Conservation (phyloP, 805 yeast genomes). For the Kurtzmaniella fragi region DNA sequence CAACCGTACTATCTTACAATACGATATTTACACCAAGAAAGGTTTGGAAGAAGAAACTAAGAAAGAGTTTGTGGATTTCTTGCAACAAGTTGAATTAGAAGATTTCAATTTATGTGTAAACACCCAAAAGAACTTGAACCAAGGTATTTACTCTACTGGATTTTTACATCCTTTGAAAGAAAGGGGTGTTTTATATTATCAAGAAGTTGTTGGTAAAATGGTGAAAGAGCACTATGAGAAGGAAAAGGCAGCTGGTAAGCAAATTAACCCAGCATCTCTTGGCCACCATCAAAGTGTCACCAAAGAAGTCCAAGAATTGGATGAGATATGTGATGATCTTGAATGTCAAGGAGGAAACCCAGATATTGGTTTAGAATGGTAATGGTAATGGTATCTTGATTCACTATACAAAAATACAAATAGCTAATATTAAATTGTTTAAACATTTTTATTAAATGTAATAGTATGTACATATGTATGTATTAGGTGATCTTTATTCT, state of each 20-base stretch:
- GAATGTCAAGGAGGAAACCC: constrained; percentile 47
- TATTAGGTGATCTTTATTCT: too few species aligned
- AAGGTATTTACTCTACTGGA: constrained; percentile 56
- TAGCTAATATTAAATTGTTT: too few species aligned
- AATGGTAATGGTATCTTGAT: background rate
- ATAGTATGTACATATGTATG: too few species aligned
- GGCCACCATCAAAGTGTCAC: constrained; percentile 32
- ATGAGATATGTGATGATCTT: constrained; percentile 43
- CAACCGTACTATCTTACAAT: constrained; percentile 51
- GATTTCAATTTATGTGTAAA: constrained; percentile 55
- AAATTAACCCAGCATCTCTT: constrained; percentile 48
- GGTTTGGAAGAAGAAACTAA: constrained; percentile 48
- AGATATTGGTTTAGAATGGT: constrained; percentile 1
- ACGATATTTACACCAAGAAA: constrained; percentile 57
- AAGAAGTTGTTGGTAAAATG: constrained; percentile 51
- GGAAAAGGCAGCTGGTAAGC: constrained; percentile 42
- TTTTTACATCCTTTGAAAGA: constrained; percentile 57
- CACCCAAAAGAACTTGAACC: constrained; percentile 58
- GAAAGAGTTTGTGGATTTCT: constrained; percentile 59
- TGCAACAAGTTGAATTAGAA: constrained; percentile 56
- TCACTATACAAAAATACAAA: too few species aligned
- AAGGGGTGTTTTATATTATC: constrained; percentile 54
- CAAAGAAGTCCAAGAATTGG: constrained; percentile 44
- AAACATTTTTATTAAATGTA: too few species aligned
- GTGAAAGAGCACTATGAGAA: constrained; percentile 47